These are phyloP conservation scores for Tricladium varicosporioides DNA, from an alignment of 2,329 filamentous ascomycete genomes.

Conservation along the genomic window DNA sequence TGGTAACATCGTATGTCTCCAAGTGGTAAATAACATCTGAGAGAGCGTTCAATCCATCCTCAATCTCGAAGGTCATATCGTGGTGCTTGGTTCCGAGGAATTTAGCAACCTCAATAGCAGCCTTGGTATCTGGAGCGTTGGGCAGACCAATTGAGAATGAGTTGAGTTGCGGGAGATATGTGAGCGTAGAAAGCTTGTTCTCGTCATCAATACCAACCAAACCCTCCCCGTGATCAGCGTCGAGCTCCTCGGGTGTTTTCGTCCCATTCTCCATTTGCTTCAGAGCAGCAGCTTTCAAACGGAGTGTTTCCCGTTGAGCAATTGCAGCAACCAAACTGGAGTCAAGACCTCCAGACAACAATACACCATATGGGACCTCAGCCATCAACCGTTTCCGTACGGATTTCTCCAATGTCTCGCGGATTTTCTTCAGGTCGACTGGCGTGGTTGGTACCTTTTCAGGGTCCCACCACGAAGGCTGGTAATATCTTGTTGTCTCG, in stretches of 20 bases:
- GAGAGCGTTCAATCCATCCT: constrained; percentile 94
- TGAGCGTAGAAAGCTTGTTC: constrained; percentile 83
- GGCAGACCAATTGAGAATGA: constrained; percentile 98
- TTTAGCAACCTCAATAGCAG: constrained; percentile 88
- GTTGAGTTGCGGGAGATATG: constrained; percentile 91
- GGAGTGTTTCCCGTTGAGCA: constrained; percentile 86
- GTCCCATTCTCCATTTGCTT: constrained; percentile 40
- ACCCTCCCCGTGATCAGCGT: constrained; percentile 62
- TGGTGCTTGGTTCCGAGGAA: constrained; percentile 98
- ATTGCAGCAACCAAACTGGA: constrained; percentile 94
- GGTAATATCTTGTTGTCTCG: constrained; percentile 81
- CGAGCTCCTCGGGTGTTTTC: constrained; percentile 46
- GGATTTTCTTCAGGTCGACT: constrained; percentile 78
- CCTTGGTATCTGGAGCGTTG: constrained; percentile 86
- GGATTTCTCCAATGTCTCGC: constrained; percentile 80
- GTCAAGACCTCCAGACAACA: constrained; percentile 92
- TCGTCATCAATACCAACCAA: constrained; percentile 94
- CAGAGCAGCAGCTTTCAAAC: constrained; percentile 66
- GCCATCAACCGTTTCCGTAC: constrained; percentile 98
- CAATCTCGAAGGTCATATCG: constrained; percentile 96
- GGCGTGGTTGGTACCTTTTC: constrained; percentile 74
- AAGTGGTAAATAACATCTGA: constrained; percentile 98
- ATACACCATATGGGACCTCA: constrained; percentile 94
- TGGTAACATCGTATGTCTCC: constrained; percentile 97
- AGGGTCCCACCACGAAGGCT: constrained; percentile 90